These are phyloP conservation scores for Hypoxylon sp. DNA, from an alignment of 2,329 filamentous ascomycete genomes.

Conservation along the genomic window DNA sequence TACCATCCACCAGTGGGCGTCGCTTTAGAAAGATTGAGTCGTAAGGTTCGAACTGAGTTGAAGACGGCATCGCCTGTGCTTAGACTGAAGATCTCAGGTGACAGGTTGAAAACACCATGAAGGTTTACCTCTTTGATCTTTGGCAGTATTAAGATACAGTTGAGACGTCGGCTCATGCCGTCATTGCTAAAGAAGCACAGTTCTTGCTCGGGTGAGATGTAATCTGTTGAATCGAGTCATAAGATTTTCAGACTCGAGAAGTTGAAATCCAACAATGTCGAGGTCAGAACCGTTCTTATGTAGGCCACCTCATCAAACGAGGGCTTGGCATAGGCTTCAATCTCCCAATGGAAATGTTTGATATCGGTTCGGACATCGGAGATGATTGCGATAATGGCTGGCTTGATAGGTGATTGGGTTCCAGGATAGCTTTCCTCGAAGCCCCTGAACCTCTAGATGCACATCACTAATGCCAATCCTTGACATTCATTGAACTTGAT, in stretches of 20 bases:
- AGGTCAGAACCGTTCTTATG: neutral
- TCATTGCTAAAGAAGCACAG: neutral
- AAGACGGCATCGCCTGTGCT: neutral
- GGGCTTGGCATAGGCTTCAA: neutral
- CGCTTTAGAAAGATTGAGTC: neutral
- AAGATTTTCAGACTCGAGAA: neutral
- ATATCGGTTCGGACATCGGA: neutral
- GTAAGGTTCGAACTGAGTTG: neutral
- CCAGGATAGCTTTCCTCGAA: too few relatives aligned
- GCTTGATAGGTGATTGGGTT: neutral
- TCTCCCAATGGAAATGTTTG: neutral
- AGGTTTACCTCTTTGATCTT: neutral
- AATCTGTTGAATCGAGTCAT: neutral
- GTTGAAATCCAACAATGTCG: neutral
- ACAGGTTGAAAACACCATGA: neutral
- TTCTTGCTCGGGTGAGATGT: neutral
- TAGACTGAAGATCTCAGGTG: neutral
- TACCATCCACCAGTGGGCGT: neutral
- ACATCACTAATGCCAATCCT: neutral
- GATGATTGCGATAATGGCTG: neutral
- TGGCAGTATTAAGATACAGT: neutral
- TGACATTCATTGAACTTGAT: neutral
- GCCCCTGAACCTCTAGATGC: neutral
- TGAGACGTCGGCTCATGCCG: too few relatives aligned
- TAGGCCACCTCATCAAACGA: neutral